A percentile compares a stretch with the other conserved stretches of the same genome.
These are phyloP conservation scores for Talaromyces islandicus DNA, from an alignment of 2,329 filamentous ascomycete species.

Conservation along the genomic window DNA sequence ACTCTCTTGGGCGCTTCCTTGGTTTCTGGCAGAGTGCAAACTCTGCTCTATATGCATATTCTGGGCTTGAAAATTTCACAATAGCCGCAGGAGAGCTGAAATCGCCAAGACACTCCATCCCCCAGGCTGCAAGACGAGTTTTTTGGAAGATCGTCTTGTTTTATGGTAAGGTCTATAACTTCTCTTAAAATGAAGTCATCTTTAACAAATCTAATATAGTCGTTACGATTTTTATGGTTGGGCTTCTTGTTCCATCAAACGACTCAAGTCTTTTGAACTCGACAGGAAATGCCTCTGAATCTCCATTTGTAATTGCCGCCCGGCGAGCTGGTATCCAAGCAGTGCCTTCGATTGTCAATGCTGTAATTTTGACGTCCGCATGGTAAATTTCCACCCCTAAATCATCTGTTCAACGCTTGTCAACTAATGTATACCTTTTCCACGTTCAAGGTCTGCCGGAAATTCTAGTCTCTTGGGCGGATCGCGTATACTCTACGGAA, in stretches of 20 bases:
- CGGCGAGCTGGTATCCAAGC: conserved; percentile 55
- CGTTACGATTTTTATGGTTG: conserved; percentile 51
- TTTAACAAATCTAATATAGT: conserved; percentile 23
- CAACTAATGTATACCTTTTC: conserved; percentile 23
- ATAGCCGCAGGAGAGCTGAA: conserved; percentile 55
- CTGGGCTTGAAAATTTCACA: conserved; percentile 54
- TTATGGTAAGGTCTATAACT: conserved; percentile 40
- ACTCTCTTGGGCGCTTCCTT: conserved; percentile 45
- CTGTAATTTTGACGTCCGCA: conserved; percentile 71
- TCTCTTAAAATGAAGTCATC: neutral
- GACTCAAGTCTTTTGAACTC: conserved; percentile 35
- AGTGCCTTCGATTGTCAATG: conserved; percentile 68
- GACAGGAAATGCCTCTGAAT: conserved; percentile 47
- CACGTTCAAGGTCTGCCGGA: conserved; percentile 51
- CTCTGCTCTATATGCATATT: conserved; percentile 28
- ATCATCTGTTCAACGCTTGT: conserved; percentile 45
- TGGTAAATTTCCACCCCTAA: conserved; percentile 31
- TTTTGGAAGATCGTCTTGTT: conserved; percentile 58
- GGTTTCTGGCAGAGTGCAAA: conserved; percentile 47
- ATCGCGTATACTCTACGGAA: conserved; percentile 60
- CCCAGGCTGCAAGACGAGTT: conserved; percentile 53
- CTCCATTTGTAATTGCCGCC: conserved; percentile 40
- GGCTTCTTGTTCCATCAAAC: conserved; percentile 53
- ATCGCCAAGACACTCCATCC: conserved; percentile 52
- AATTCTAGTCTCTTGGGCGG: conserved; percentile 72